Evolutionary conservation across 352 stramenopile genomes (phyloP).

Genomic region (Phytophthora nicotianae): DNA sequence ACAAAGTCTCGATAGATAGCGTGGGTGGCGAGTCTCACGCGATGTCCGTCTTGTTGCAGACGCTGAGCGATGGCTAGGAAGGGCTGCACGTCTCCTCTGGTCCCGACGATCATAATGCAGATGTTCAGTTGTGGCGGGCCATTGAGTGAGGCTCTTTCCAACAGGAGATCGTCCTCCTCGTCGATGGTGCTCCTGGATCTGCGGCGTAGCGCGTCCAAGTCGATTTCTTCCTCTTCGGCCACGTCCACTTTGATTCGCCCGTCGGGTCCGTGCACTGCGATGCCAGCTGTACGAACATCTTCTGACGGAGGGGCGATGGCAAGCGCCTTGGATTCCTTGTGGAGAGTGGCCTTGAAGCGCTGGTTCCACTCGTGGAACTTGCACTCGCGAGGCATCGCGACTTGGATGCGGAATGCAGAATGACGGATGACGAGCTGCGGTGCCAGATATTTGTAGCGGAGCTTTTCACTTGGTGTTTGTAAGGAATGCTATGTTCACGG

Average conservation of each 20-base stretch:
- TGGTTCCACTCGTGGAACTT: slow-evolving; percentile 40
- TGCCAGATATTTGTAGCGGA: background rate
- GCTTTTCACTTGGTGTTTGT: background rate
- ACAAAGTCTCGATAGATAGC: slow-evolving; percentile 86
- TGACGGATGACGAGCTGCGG: slow-evolving; percentile 1
- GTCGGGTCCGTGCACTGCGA: slow-evolving; percentile 33
- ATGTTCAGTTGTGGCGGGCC: slow-evolving; percentile 41
- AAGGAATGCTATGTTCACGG: slow-evolving; percentile 4
- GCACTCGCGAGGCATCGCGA: slow-evolving; percentile 25
- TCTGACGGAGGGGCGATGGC: slow-evolving; percentile 8
- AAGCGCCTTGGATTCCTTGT: slow-evolving; percentile 20
- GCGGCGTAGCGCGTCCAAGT: slow-evolving; percentile 26
- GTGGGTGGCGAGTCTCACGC: slow-evolving; percentile 91
- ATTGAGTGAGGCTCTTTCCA: background rate
- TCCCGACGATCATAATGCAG: slow-evolving; percentile 87
- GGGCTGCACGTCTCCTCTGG: slow-evolving; percentile 71
- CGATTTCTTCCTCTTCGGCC: slow-evolving; percentile 39
- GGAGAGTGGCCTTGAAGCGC: slow-evolving; percentile 24
- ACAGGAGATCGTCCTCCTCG: slow-evolving; percentile 10
- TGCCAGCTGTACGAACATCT: slow-evolving; percentile 29
- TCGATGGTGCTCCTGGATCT: slow-evolving; percentile 16
- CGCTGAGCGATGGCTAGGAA: slow-evolving; percentile 72
- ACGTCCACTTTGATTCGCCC: slow-evolving; percentile 35
- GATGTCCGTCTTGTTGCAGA: slow-evolving; percentile 81
- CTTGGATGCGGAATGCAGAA: slow-evolving; percentile 4